Conservation (phyloP, 192 early-diverging fungal species). For the Linnemannia elongata region DNA sequence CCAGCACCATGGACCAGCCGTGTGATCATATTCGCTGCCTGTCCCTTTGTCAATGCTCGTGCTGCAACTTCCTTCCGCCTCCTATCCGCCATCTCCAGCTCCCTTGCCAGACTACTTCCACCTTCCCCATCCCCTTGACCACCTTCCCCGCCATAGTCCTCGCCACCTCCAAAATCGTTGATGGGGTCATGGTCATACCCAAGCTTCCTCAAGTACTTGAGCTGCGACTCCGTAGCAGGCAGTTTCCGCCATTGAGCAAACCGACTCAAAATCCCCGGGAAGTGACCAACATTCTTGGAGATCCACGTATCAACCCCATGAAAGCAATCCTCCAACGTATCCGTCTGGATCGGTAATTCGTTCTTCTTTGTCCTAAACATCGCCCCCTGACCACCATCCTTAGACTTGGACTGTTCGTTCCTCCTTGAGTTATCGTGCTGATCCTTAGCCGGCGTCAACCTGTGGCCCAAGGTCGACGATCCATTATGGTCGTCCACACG, state of each 20-base stretch:
- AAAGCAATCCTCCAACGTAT: slow-evolving; percentile 67
- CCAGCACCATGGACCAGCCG: slow-evolving; percentile 66
- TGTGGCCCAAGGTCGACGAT: neutral
- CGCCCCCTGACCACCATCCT: neutral
- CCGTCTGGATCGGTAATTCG: slow-evolving; percentile 56
- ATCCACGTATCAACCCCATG: slow-evolving; percentile 77
- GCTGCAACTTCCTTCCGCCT: neutral
- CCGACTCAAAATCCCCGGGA: slow-evolving; percentile 47
- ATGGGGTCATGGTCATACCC: slow-evolving; percentile 54
- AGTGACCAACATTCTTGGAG: slow-evolving; percentile 25
- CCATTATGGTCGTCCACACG: neutral
- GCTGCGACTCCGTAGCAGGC: slow-evolving; percentile 68
- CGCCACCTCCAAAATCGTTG: neutral
- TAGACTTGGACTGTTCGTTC: neutral
- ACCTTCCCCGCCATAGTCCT: neutral
- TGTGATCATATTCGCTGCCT: slow-evolving; percentile 79
- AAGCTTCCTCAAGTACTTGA: slow-evolving; percentile 56
- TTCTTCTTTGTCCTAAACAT: slow-evolving; percentile 20
- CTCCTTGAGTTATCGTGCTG: neutral
- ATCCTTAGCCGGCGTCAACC: neutral
- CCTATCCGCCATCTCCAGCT: neutral
- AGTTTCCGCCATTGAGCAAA: slow-evolving; percentile 67
- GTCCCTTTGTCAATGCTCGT: slow-evolving; percentile 67
- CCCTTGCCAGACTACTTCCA: neutral
- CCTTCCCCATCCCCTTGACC: neutral